These are phyloP conservation scores for Colletotrichum orchidophilum DNA, from an alignment of 2,329 filamentous ascomycete genomes.

Conservation along the genomic window DNA sequence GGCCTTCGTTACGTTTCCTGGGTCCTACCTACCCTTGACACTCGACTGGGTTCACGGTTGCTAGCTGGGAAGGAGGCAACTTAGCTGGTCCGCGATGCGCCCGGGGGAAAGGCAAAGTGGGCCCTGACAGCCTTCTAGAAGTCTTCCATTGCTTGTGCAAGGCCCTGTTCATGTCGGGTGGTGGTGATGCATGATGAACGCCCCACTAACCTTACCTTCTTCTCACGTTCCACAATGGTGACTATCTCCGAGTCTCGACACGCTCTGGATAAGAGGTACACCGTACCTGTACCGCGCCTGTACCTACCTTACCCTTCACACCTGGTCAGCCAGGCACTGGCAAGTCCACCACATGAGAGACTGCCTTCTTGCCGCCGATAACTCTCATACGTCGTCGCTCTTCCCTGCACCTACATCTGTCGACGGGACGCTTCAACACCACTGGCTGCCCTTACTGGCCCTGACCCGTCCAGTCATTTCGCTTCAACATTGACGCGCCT, in stretches of 20 bases:
- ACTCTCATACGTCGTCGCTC: conserved; percentile 1
- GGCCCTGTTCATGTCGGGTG: background rate
- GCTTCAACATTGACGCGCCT: conserved; percentile 11
- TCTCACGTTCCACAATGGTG: background rate
- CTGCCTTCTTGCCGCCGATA: conserved; percentile 6
- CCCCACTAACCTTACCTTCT: conserved; percentile 18
- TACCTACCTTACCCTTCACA: background rate
- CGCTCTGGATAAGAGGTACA: background rate
- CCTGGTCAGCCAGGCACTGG: background rate
- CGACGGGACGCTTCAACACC: conserved; percentile 1
- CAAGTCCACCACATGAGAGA: background rate
- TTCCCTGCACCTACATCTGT: conserved; percentile 13
- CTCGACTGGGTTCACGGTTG: conserved; percentile 1
- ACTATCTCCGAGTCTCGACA: background rate
- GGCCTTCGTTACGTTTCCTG: conserved; percentile 12
- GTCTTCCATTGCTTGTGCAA: conserved; percentile 22
- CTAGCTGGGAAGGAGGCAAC: conserved; percentile 4
- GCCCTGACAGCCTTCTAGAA: conserved; percentile 19
- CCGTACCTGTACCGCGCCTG: background rate
- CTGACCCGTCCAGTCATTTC: conserved; percentile 5
- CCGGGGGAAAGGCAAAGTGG: background rate
- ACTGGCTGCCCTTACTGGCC: background rate
- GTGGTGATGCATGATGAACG: background rate
- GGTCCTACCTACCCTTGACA: background rate
- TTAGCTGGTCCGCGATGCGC: background rate